Percentiles rank a stretch among this genome's conserved stretches.
phyloP scores from a whole-genome alignment of 1,284 basidiomycete genomes.

The Tilletia indica region DNA sequence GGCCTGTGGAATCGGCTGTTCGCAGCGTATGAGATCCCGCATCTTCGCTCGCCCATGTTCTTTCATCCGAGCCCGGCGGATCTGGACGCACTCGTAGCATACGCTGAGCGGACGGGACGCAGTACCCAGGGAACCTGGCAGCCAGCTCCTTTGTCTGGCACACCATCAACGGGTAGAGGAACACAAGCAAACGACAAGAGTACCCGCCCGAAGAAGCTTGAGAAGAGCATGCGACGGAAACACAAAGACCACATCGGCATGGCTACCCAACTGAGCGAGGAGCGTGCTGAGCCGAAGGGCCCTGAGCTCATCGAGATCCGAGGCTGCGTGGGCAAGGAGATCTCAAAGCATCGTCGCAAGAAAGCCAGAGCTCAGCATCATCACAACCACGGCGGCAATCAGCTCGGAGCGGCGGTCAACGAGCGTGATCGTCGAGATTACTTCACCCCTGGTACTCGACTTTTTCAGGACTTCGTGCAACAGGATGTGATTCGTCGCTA shows the following conservation, averaged over 20 bases:
- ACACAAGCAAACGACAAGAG: neutral
- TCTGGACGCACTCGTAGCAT: constrained; percentile 53
- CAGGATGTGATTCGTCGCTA: constrained; percentile 39
- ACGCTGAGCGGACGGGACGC: constrained; percentile 36
- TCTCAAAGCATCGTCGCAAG: constrained; percentile 56
- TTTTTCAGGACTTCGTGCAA: constrained; percentile 51
- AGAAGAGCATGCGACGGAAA: neutral
- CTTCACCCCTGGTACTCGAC: constrained; percentile 45
- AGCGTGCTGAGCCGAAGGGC: neutral
- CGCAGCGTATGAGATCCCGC: constrained; percentile 34
- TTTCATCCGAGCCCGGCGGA: constrained; percentile 56
- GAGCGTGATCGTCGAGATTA: constrained; percentile 57
- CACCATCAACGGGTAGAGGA: too few relatives aligned
- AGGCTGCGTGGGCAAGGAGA: constrained; percentile 55
- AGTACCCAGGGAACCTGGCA: neutral
- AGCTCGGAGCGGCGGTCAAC: constrained; percentile 42
- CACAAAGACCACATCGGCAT: neutral
- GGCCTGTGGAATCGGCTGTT: constrained; percentile 41
- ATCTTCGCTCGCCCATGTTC: constrained; percentile 57
- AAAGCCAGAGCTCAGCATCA: constrained; percentile 28
- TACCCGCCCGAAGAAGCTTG: neutral
- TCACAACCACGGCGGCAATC: constrained; percentile 17
- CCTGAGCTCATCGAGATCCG: constrained; percentile 53
- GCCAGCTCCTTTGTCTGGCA: neutral
- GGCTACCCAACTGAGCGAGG: too few relatives aligned